phyloP scores from a whole-genome alignment of 768 basidiomycete genomes.

The Phylloporus sp. region DNA sequence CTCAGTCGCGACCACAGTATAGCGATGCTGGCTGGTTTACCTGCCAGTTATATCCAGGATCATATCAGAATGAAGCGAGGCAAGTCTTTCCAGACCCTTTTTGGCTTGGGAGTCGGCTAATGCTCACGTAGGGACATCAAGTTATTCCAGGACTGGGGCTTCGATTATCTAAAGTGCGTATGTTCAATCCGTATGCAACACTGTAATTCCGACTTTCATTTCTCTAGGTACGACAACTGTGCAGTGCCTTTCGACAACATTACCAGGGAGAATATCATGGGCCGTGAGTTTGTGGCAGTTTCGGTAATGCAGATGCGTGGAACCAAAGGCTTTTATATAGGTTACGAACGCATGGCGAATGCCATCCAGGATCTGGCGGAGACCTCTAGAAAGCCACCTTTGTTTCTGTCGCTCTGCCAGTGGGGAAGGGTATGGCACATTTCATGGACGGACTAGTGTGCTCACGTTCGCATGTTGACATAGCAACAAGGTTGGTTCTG shows the following conservation, averaged over 20 bases:
- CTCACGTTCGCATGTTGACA: slow-evolving; percentile 1
- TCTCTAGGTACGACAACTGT: slow-evolving; percentile 56
- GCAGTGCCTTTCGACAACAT: slow-evolving; percentile 57
- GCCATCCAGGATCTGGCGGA: slow-evolving; percentile 51
- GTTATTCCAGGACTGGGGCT: slow-evolving; percentile 62
- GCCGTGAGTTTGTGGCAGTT: slow-evolving; percentile 36
- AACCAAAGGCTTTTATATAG: slow-evolving; percentile 29
- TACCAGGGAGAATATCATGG: slow-evolving; percentile 52
- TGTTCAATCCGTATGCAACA: not conserved
- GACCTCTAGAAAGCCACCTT: slow-evolving; percentile 47
- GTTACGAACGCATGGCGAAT: slow-evolving; percentile 56
- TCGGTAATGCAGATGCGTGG: not conserved
- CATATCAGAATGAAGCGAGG: slow-evolving; percentile 60
- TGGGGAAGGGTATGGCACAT: slow-evolving; percentile 55
- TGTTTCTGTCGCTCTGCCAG: slow-evolving; percentile 61
- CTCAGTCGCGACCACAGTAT: slow-evolving; percentile 40
- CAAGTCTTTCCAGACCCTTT: slow-evolving; percentile 14
- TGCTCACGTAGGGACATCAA: slow-evolving; percentile 44
- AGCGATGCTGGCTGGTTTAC: slow-evolving; percentile 70
- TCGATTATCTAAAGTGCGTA: slow-evolving; percentile 59
- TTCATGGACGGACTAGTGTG: not conserved
- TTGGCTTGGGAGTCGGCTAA: not conserved
- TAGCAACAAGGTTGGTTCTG: slow-evolving; percentile 63
- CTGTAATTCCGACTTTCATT: not conserved
- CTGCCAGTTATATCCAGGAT: slow-evolving; percentile 61